phyloP scores from a whole-genome alignment of 2,329 filamentous ascomycete genomes.

The Fusarium concolor region DNA sequence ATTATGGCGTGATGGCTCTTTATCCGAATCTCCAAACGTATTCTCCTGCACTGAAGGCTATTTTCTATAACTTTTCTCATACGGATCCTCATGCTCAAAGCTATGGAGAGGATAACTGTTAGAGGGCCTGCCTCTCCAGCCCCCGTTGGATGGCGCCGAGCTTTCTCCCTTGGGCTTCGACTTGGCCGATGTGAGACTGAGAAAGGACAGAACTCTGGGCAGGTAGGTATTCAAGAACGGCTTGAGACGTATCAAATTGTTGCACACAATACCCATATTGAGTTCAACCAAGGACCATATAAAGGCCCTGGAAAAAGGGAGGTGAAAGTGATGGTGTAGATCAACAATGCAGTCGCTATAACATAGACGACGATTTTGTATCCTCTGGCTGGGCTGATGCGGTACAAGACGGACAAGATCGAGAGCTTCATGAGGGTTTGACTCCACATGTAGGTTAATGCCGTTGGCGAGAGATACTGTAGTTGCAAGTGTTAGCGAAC shows the following conservation, averaged over 20 bases:
- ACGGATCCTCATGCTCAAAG: neutral
- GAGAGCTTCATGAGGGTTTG: neutral
- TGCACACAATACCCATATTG: slow-evolving; percentile 6
- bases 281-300: slow-evolving; percentile 1
- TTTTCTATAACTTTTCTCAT: neutral
- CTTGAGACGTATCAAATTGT: neutral
- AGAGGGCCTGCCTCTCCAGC: neutral
- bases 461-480: neutral
- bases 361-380: neutral
- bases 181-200: neutral
- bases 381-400: neutral
- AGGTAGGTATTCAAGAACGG: neutral
- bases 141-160: neutral
- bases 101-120: neutral
- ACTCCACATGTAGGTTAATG: neutral
- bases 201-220: neutral
- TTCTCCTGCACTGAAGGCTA: neutral
- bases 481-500: neutral
- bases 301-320: no score
- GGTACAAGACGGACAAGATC: neutral
- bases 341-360: neutral
- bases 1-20: neutral
- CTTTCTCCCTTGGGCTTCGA: neutral
- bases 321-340: no score
- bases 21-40: neutral